A percentile compares a stretch with the other conserved stretches of the same genome.
Evolutionary conservation across 75 land plant genomes (phyloP).

Genomic region (Pseudotsuga menziesii): DNA sequence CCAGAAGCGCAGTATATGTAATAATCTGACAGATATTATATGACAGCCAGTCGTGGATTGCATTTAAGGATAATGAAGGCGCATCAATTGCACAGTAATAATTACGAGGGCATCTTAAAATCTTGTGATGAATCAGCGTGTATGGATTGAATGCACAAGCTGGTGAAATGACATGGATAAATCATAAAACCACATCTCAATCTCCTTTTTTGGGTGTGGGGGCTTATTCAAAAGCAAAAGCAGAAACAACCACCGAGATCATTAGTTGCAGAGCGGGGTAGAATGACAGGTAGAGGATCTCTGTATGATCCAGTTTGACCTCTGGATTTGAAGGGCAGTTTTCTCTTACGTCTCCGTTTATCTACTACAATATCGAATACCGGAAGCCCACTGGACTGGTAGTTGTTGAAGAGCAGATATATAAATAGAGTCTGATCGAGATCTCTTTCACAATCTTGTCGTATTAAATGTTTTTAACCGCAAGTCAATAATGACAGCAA

Average conservation of each 20-base stretch:
- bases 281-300: neutral
- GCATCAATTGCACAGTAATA: neutral
- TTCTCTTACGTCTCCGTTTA: neutral
- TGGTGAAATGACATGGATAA: neutral
- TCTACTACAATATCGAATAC: too few relatives aligned
- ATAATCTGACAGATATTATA: neutral
- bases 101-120: neutral
- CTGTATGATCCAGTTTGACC: neutral
- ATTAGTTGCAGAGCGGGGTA: neutral
- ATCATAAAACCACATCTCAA: neutral
- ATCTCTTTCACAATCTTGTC: too few relatives aligned
- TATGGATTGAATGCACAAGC: neutral
- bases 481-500: too few relatives aligned
- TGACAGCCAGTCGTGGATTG: neutral
- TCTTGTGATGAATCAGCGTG: neutral
- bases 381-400: neutral
- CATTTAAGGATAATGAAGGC: conserved; percentile 2
- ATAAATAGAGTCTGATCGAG: too few relatives aligned
- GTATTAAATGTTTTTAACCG: too few relatives aligned
- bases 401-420: conserved; percentile 9
- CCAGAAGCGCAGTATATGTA: neutral
- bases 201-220: neutral
- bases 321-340: conserved; percentile 4
- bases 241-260: neutral
- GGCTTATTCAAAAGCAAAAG: neutral